Conservation (phyloP, 306 rosid species). For the Ormosia emarginata region DNA sequence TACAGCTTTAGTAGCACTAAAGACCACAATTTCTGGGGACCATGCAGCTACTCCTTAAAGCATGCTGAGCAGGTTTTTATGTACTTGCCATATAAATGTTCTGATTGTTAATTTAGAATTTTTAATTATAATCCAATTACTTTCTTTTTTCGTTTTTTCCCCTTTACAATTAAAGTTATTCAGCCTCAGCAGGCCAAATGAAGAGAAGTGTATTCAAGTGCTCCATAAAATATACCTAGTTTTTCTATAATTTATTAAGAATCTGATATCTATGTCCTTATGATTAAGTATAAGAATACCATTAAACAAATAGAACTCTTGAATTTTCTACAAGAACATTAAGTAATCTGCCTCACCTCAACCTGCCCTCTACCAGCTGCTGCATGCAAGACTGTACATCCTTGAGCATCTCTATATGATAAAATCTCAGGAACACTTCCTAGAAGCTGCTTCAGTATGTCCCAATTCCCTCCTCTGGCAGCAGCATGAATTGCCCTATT, state of each 20-base stretch:
- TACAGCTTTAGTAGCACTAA: not conserved
- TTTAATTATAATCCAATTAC: not conserved
- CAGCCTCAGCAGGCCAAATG: not conserved
- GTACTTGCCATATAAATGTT: not conserved
- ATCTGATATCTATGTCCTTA: not conserved
- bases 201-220: not conserved
- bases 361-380: conserved; percentile 87
- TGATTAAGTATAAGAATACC: not conserved
- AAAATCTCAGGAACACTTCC: conserved; percentile 48
- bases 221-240: not conserved
- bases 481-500: conserved; percentile 85
- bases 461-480: conserved; percentile 92
- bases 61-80: not conserved
- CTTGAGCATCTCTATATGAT: conserved; percentile 68
- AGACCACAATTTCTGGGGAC: not conserved
- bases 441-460: conserved; percentile 58
- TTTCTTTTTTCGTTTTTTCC: not conserved
- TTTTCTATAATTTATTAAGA: not conserved
- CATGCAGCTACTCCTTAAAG: not conserved
- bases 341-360: conserved; percentile 54
- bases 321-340: not conserved
- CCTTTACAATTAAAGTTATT: not conserved
- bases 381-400: conserved; percentile 71
- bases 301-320: not conserved
- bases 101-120: not conserved